These are phyloP conservation scores for Prasinococcaceae sp. DNA, from an alignment of 139 green algal genomes.

Conservation along the genomic window DNA sequence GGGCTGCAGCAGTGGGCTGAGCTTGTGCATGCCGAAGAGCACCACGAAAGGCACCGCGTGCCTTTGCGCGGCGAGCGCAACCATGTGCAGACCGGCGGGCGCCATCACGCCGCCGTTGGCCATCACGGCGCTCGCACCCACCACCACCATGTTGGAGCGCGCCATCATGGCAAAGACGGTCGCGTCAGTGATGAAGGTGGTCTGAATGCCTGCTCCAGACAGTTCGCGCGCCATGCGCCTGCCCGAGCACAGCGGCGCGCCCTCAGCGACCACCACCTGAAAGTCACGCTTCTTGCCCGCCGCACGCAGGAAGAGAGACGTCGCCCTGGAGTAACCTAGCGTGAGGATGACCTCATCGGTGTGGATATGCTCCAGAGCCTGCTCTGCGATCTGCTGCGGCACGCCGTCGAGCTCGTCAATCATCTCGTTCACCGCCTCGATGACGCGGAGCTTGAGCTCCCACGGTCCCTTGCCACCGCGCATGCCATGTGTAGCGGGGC, in stretches of 20 bases:
- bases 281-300: constrained; percentile 80
- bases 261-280: constrained; percentile 86
- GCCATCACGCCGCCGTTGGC: constrained; percentile 86
- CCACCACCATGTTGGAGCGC: constrained; percentile 74
- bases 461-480: no score
- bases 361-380: constrained; percentile 84
- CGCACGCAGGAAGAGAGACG: constrained; percentile 62
- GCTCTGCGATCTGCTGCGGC: constrained; percentile 53
- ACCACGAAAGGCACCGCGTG: constrained; percentile 90
- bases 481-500: no score
- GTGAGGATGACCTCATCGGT: constrained; percentile 46
- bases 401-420: constrained; percentile 85
- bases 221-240: constrained; percentile 67
- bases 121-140: constrained; percentile 47
- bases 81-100: constrained; percentile 50
- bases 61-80: constrained; percentile 66
- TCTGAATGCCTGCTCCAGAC: constrained; percentile 55
- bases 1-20: neutral
- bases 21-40: constrained; percentile 31
- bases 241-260: constrained; percentile 62
- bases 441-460: constrained; percentile 54
- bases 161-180: constrained; percentile 96
- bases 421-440: constrained; percentile 86
- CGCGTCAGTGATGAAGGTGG: constrained; percentile 71
- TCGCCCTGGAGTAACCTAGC: constrained; percentile 14